Conservation (phyloP, 495 filamentous ascomycete species). For the Cenococcum geophilum region DNA sequence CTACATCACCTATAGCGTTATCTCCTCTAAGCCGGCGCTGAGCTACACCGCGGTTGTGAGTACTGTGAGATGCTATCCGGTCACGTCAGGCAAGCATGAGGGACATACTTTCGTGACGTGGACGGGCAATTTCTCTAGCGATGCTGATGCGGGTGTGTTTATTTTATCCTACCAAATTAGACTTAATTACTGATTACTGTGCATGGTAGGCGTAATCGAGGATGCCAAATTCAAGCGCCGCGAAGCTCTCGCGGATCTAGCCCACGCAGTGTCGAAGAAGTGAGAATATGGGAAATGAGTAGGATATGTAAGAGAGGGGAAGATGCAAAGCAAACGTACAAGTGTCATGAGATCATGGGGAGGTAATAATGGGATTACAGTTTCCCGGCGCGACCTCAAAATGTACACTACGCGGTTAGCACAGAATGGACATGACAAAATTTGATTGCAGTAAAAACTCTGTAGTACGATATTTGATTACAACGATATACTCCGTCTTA, state of each 20-base stretch:
- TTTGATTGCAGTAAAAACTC: neutral
- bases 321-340: neutral
- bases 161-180: neutral
- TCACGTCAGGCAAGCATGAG: slow-evolving; percentile 55
- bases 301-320: neutral
- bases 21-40: slow-evolving; percentile 53
- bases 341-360: neutral
- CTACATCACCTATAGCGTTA: slow-evolving; percentile 64
- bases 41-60: slow-evolving; percentile 56
- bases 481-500: too few relatives aligned
- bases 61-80: slow-evolving; percentile 54
- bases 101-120: slow-evolving; percentile 58
- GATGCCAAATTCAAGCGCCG: slow-evolving; percentile 68
- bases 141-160: slow-evolving; percentile 59
- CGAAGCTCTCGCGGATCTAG: slow-evolving; percentile 59
- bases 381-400: too few relatives aligned
- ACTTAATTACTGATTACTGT: slow-evolving; percentile 5
- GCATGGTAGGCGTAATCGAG: slow-evolving; percentile 53
- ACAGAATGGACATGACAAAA: neutral
- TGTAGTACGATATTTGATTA: too few relatives aligned
- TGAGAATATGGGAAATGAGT: neutral
- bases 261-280: slow-evolving; percentile 41
- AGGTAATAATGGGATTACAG: neutral
- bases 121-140: slow-evolving; percentile 59
- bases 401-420: neutral